Evolutionary conservation across 2,329 filamentous ascomycete species (phyloP), one percentile per base, ranked within the genome.

Genomic region (Neocatenulostroma microsporum): DNA sequence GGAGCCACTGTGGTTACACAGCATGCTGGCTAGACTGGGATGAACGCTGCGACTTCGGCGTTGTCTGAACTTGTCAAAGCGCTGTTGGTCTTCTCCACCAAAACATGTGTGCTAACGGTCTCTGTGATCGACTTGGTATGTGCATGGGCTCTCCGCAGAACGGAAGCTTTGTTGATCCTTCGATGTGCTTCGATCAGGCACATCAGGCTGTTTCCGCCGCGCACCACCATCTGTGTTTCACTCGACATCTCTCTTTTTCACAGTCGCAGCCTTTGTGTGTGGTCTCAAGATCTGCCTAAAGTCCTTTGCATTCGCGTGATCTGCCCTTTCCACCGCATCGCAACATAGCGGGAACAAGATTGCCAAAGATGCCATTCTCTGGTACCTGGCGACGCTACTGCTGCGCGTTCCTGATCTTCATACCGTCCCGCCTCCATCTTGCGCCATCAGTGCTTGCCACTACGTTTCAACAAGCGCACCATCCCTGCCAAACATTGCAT

Each of bases 321-420:
- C 8, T 29, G 26, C 26, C 8, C 7, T 14, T 7, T 29, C 7
- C 13, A 14, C 26, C 26, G 26, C 26, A 10, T 31, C 14, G 13
- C 18, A 18, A 29, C 11, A 29, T 29, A 15, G 27, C 14, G 18
- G 11, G 18, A 9, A 19, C 30, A 21, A n/a, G 24, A 21, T 10
- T 15, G n/a, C n/a, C n/a, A n/a, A n/a, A n/a, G n/a, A n/a, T n/a
- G n/a, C n/a, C n/a, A n/a, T n/a, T n/a, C n/a, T 31, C 36, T 26
- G 43, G 30, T 44, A 23, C 39, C 18, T 41, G 35, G 40, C 39
- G 38, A 40, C 51, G 48, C 51, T 52, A 48, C 42, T 47, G 50
- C 50, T 49, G 49, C 52, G 44, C 49, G 50, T 56, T 54, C 49
- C 53, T 56, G 51, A 53, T 52, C 51, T 47, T 31, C 53, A 54